Base-by-base conservation (phyloP, 257 asterid species). In the Rehmannia glutinosa region DNA sequence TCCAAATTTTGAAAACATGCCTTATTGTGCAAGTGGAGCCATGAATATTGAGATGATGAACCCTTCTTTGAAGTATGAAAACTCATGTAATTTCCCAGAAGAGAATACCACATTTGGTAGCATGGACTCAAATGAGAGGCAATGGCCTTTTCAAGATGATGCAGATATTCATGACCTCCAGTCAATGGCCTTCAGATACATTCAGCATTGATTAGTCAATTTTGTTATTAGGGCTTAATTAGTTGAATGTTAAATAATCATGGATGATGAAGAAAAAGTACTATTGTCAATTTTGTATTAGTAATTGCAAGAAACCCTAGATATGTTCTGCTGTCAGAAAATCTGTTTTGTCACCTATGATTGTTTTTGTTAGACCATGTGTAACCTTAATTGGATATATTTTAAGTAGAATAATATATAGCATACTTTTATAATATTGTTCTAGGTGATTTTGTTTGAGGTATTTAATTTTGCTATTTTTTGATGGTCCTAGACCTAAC, bases 151-250 rank as follows among this genome's bases (percentile, higher is more conserved):
- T 52, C 85, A 78, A 64, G 88, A 82, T n/a, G 90, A 85, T n/a
- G n/a, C n/a, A n/a, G n/a, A n/a, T n/a, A n/a, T n/a, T 11, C 42
- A 87, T 57, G 97, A 88, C 21, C 95, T 90, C 24, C 90, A 80
- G 58, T 81, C 95, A 8, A 72, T 80, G 54, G 85, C 96, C 42
- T 86, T 90, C 77, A 71, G 95, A 86, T 86, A 75, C 21, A 65
- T 81, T 51, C 86, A 80, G 17, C 63, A 78, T 69, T 77, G 68
- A 54, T 70, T 46, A 19, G 8, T 62, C 1, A 23, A 8, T 6
- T 15, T 0, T 27, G n/a, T 32, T 27, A 35, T 59, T 63, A 67
- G 78, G 77, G 72, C 25, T 67, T 52, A 5, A 32, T 32, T 21
- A 60, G 1, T 25, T 43, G 20, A 33, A 63, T 32, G 32, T 51